These are phyloP conservation scores for Symmetrospora coprosmae DNA, from an alignment of 768 basidiomycete species.

Conservation along the genomic window DNA sequence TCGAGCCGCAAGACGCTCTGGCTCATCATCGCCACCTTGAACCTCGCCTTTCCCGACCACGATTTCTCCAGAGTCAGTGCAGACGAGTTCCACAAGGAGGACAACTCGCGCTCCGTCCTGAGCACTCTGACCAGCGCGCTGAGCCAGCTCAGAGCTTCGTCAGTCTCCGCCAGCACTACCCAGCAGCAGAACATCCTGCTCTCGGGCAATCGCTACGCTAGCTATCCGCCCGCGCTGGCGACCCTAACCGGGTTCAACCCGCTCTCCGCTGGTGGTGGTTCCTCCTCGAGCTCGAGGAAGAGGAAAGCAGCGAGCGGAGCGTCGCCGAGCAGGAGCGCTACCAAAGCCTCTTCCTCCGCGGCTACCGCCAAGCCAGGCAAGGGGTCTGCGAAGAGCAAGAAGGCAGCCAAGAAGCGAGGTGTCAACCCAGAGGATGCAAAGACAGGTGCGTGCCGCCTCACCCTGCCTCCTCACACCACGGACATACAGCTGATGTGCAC, in stretches of 20 bases:
- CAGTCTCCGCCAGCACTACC: background rate
- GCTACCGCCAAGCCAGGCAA: slow-evolving; percentile 53
- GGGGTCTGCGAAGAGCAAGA: slow-evolving; percentile 32
- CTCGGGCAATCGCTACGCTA: background rate
- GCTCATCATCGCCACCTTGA: slow-evolving; percentile 88
- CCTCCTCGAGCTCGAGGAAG: too few relatives aligned
- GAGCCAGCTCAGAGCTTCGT: slow-evolving; percentile 44
- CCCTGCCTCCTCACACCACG: too few relatives aligned
- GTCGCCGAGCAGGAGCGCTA: too few relatives aligned
- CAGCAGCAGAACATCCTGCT: background rate
- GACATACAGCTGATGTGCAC: too few relatives aligned
- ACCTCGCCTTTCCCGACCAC: slow-evolving; percentile 93
- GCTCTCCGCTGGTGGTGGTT: too few relatives aligned
- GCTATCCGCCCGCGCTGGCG: too few relatives aligned
- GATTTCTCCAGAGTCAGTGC: slow-evolving; percentile 88
- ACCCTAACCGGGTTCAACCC: too few relatives aligned
- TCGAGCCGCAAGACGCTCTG: slow-evolving; percentile 76
- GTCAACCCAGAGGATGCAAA: background rate
- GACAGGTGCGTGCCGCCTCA: too few relatives aligned
- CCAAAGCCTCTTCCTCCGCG: slow-evolving; percentile 70
- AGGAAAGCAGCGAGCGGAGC: too few relatives aligned
- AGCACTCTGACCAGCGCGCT: slow-evolving; percentile 73
- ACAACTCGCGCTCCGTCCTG: slow-evolving; percentile 51
- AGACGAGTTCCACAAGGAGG: slow-evolving; percentile 71
- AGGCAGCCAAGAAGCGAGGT: background rate